Evolutionary conservation across 1,139 yeast genomes (phyloP).

Genomic region (Debaryomyces sp.): DNA sequence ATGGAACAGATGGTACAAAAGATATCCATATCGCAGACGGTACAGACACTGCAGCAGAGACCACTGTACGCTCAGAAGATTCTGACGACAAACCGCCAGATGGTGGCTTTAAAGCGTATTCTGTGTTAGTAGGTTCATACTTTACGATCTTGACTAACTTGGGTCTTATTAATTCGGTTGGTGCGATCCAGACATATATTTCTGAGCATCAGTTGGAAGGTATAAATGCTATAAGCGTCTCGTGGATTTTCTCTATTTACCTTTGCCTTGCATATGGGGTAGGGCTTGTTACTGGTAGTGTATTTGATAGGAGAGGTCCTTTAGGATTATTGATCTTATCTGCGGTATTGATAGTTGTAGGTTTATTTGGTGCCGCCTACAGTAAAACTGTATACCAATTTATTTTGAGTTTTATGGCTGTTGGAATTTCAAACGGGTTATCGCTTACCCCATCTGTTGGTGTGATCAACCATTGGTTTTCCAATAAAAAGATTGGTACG

Average conservation of each 20-base stretch:
- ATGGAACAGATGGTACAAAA: neutral
- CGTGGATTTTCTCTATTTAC: conserved; percentile 70
- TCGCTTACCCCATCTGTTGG: conserved; percentile 60
- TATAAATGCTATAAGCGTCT: conserved; percentile 47
- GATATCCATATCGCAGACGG: neutral
- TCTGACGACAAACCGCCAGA: conserved; percentile 46
- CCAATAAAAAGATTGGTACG: conserved; percentile 47
- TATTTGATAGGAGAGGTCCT: conserved; percentile 54
- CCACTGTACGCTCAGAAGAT: neutral
- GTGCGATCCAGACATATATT: conserved; percentile 65
- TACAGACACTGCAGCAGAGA: neutral
- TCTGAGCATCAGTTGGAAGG: conserved; percentile 52
- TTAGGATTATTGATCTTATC: conserved; percentile 46
- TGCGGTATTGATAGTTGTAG: conserved; percentile 43
- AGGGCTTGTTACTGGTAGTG: conserved; percentile 50
- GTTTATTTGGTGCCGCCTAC: conserved; percentile 54
- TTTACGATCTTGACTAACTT: conserved; percentile 58
- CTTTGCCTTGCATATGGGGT: conserved; percentile 58
- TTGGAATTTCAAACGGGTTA: conserved; percentile 60
- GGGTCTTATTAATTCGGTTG: conserved; percentile 65
- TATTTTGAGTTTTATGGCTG: conserved; percentile 51
- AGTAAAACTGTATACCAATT: conserved; percentile 55
- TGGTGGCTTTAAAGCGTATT: conserved; percentile 62
- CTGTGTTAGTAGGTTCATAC: conserved; percentile 65
- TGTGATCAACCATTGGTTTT: conserved; percentile 32